A percentile compares a stretch with the other conserved stretches of the same genome.
Conservation (phyloP, 768 basidiomycete genomes). For the Auricularia heimuer region DNA sequence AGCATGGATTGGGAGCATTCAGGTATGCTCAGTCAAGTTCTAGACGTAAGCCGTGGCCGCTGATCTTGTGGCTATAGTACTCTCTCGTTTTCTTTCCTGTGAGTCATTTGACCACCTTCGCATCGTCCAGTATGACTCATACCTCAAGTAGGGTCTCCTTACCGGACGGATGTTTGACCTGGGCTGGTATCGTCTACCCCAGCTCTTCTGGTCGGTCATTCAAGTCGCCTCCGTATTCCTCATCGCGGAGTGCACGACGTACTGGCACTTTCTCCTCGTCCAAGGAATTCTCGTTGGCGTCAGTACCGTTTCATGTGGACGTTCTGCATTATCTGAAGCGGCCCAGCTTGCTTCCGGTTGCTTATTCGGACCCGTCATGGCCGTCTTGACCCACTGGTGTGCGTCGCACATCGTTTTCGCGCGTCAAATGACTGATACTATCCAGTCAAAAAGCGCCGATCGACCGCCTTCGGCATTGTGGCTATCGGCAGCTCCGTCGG, state of each 20-base stretch:
- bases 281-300: conserved; percentile 64
- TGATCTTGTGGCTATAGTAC: conserved; percentile 31
- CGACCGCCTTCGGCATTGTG: conserved; percentile 11
- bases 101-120: neutral
- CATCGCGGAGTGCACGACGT: conserved; percentile 58
- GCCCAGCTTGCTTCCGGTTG: conserved; percentile 16
- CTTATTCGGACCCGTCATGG: conserved; percentile 16
- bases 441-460: conserved; percentile 7
- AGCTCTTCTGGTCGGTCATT: conserved; percentile 36
- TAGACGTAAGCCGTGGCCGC: conserved; percentile 35
- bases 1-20: conserved; percentile 7
- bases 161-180: conserved; percentile 66
- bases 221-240: conserved; percentile 52
- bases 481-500: conserved; percentile 19
- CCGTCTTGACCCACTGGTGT: conserved; percentile 20
- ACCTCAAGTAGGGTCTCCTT: conserved; percentile 36
- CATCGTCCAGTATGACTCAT: conserved; percentile 31
- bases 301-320: conserved; percentile 15
- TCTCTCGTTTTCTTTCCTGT: conserved; percentile 17
- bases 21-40: conserved; percentile 58
- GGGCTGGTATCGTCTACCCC: conserved; percentile 50
- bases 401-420: neutral
- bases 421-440: conserved; percentile 1
- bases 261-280: conserved; percentile 71
- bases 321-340: neutral